Base-by-base conservation (phyloP, 805 yeast species). In the Pichia nanzhaoensis region DNA sequence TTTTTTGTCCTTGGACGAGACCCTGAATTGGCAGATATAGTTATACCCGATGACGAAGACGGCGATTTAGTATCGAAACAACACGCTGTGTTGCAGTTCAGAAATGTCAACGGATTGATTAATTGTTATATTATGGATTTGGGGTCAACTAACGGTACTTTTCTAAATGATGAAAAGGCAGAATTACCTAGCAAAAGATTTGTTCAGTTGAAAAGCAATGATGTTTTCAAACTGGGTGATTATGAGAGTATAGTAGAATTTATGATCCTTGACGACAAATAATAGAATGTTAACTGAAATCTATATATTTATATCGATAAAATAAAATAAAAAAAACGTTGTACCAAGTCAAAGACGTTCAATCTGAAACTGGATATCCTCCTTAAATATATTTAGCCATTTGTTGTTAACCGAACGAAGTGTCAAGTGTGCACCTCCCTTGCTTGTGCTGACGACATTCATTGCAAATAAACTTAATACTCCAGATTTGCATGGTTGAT, bases 1-100 rank as follows among this genome's bases (percentile, higher is more conserved):
- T 60, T 43, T 34, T 55, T 55, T 31, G 39, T 51, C 1, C 34
- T 62, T n/a, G 66, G 66, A 1, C 47, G 60, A 28, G 58, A 54
- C 22, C 12, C 39, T 1, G 35, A 51, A 7, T 10, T 47, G 9
- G 32, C 46, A 13, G 64, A 60, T 42, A 51, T 59, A 7, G 45
- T 45, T 1, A 33, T 60, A 7, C 20, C 32, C 10, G 32, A 31
- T 13, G 34, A 45, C 5, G 60, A 57, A 16, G 51, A 42, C 35
- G 55, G 48, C 17, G 42, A 41, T 13, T 37, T 54, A 1, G 60
- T 60, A 1, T 56, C 62, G 1, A 50, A 51, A 36, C 45, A 48
- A n/a, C 66, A 63, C 41, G 60, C 63, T 3, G 66, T 55, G 3
- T 47, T 63, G 12, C 66, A 61, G 38, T 60, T 61, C 39, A 39